Percentiles rank a stretch among this genome's conserved stretches.
phyloP scores from a whole-genome alignment of 1,284 basidiomycete genomes.

The Papiliotrema laurentii region DNA sequence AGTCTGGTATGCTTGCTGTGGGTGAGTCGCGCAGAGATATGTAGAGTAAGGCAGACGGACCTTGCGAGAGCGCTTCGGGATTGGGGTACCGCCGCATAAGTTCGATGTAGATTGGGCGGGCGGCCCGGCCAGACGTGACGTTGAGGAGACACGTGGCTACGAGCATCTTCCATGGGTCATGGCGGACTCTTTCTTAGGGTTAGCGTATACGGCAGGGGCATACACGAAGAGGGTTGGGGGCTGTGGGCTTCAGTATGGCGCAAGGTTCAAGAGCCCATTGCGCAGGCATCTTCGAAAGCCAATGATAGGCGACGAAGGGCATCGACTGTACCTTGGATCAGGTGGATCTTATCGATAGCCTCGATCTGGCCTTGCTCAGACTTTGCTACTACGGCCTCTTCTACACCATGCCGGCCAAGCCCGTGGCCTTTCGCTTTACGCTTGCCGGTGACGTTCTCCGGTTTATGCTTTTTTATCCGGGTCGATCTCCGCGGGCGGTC shows the following conservation, averaged over 20 bases:
- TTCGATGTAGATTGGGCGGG: constrained; percentile 17
- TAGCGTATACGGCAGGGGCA: background rate
- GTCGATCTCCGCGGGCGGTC: too few relatives aligned
- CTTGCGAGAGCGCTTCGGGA: constrained; percentile 14
- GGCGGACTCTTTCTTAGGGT: constrained; percentile 18
- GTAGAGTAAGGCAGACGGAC: constrained; percentile 7
- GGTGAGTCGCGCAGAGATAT: background rate
- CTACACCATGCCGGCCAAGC: too few relatives aligned
- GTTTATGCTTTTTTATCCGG: too few relatives aligned
- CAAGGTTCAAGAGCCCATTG: background rate
- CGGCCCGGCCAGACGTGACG: constrained; percentile 23
- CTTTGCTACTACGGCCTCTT: constrained; percentile 1
- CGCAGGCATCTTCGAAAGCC: too few relatives aligned
- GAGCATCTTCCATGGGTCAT: constrained; percentile 30
- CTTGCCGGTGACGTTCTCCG: background rate
- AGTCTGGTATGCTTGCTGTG: constrained; percentile 18
- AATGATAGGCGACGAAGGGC: too few relatives aligned
- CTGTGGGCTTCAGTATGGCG: background rate
- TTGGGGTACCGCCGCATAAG: constrained; percentile 19
- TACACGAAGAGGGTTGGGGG: too few relatives aligned
- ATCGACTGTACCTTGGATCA: constrained; percentile 33
- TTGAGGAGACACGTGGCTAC: constrained; percentile 28
- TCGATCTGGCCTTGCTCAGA: constrained; percentile 16
- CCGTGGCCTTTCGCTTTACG: background rate
- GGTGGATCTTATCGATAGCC: constrained; percentile 18